Conservation (phyloP, 768 basidiomycete genomes). For the Rhizopogon vesiculosus region DNA sequence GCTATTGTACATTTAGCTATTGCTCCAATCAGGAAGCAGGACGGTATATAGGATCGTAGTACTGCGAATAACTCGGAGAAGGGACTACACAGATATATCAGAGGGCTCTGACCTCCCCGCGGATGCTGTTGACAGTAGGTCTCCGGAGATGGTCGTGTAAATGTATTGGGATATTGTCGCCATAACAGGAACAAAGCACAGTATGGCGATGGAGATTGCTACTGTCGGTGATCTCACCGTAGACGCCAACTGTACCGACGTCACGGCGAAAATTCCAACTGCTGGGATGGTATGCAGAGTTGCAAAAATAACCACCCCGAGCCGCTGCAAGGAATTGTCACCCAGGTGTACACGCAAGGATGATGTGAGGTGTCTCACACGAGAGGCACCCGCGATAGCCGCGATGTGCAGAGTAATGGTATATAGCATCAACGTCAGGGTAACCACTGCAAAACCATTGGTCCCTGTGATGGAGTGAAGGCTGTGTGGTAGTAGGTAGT, state of each 20-base stretch:
- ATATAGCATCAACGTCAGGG: conserved; percentile 25
- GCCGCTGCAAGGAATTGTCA: no score
- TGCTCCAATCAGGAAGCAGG: no score
- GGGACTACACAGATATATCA: no score
- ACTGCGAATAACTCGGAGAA: no score
- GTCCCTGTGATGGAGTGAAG: conserved; percentile 17
- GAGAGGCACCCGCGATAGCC: conserved; percentile 11
- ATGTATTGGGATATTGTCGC: background rate
- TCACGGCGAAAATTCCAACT: conserved; percentile 21
- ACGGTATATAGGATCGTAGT: no score
- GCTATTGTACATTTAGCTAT: no score
- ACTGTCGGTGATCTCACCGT: conserved; percentile 17
- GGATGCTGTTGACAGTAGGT: no score
- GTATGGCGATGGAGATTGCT: conserved; percentile 13
- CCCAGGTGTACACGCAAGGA: background rate
- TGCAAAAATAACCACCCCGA: conserved; percentile 12
- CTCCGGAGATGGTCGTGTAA: background rate
- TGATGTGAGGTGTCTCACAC: conserved; percentile 6
- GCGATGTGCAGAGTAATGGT: conserved; percentile 24
- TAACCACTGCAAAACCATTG: conserved; percentile 9
- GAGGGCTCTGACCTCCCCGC: no score
- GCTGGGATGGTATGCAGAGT: conserved; percentile 20
- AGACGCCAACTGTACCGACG: conserved; percentile 10
- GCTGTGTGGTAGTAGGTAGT: conserved; percentile 3
- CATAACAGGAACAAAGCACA: conserved; percentile 17